These are phyloP conservation scores for Starmera quercuum DNA, from an alignment of 805 yeast genomes.

Conservation along the genomic window DNA sequence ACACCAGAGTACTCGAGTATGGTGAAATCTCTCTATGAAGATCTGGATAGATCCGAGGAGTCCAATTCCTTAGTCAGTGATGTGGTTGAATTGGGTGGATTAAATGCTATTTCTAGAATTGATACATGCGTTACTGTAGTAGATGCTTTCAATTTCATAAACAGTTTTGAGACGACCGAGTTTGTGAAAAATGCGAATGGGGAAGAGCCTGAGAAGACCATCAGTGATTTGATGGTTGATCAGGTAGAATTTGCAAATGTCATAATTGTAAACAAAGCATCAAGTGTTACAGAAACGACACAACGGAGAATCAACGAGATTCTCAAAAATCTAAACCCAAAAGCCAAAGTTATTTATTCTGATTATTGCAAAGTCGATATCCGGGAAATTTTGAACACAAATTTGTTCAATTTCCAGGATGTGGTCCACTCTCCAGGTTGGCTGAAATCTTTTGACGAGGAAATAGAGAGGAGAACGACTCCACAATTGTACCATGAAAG, in stretches of 20 bases:
- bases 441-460: too few species aligned
- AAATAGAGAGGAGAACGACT: too few species aligned
- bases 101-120: constrained; percentile 28
- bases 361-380: too few species aligned
- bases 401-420: too few species aligned
- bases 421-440: too few species aligned
- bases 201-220: constrained; percentile 34
- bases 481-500: too few species aligned
- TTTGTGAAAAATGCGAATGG: constrained; percentile 32
- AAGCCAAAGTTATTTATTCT: too few species aligned
- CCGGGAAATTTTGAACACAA: too few species aligned
- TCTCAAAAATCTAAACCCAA: too few species aligned
- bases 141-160: constrained; percentile 33
- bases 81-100: constrained; percentile 32
- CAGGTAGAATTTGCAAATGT: neutral
- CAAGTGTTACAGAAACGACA: too few species aligned
- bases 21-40: constrained; percentile 19
- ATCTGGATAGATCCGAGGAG: constrained; percentile 10
- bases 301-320: too few species aligned
- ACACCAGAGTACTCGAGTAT: constrained; percentile 34
- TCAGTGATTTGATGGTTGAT: constrained; percentile 7
- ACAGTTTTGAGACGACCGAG: constrained; percentile 35
- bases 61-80: constrained; percentile 12
- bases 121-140: constrained; percentile 42
- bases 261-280: neutral